Evolutionary conservation across 305 asterid species (phyloP), one percentile per base, ranked within the genome.

Genomic region (Caryopteris hybrid): DNA sequence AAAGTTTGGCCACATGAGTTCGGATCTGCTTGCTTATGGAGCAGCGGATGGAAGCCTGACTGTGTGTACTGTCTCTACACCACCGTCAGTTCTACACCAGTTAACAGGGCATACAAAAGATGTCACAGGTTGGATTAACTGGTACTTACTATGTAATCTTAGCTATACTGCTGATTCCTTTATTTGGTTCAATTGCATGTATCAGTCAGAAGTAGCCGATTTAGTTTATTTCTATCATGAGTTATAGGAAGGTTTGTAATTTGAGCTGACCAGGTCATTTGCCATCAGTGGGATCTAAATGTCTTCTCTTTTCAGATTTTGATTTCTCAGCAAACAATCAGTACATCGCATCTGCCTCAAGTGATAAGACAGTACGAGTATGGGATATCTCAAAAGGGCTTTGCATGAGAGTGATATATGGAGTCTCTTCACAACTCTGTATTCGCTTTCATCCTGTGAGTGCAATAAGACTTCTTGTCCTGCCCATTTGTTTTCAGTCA

Each of bases 391-490:
- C 91, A 11, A 85, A 81, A 82, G 96, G 97, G 69, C 63, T 87
- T 80, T 93, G 99, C 89, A 79, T 93, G 78, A 87, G 97, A 71
- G 99, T 93, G 80, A 87, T 93, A 60, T 93, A 93, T 78, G 96
- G 96, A 68, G 81, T 88, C 61, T 79, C 92, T 50, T 77, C 95
- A 57, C 97, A 91, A 73, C 90, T 81, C 68, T 93, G 99, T 67
- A 87, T 93, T 66, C 97, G 96, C 57, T 91, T 93, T 81, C 91
- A 93, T 78, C 99, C 99, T 61, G 99, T 91, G 76, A 87, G 97
- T 83, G 52, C 70, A 50, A 14, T 59, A 60, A 48, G 53, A 61
- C 42, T 39, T 48, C 41, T 60, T 31, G 42, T 57, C 62, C 33
- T 23, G 70, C 14, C 45, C 42, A 29, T 59, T 12, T n/a, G 53